These are phyloP conservation scores for Venustampulla echinocandica DNA, from an alignment of 495 filamentous ascomycete genomes.

Conservation along the genomic window DNA sequence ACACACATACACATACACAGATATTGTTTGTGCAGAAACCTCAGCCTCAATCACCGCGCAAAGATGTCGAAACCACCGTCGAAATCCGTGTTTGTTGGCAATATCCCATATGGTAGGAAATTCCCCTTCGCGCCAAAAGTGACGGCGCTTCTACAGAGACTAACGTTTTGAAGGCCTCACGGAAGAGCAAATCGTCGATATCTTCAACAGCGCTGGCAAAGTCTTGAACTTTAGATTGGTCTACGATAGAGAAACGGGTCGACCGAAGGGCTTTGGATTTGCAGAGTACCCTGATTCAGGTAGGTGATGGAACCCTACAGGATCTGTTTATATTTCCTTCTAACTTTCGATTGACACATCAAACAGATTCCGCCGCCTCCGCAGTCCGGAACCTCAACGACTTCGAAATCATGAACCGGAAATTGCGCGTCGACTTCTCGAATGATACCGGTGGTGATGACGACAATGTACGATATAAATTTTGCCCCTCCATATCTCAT, in stretches of 20 bases:
- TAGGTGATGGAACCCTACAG: conserved; percentile 22
- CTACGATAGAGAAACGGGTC: conserved; percentile 90
- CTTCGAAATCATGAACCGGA: conserved; percentile 90
- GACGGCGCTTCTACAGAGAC: too few relatives aligned
- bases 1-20: conserved; percentile 2
- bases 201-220: conserved; percentile 77
- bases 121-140: neutral
- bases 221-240: conserved; percentile 91
- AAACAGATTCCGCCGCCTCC: conserved; percentile 76
- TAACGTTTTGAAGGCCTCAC: conserved; percentile 51
- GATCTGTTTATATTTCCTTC: too few relatives aligned
- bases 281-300: conserved; percentile 79
- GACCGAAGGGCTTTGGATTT: conserved; percentile 94
- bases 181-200: conserved; percentile 89
- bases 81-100: conserved; percentile 74
- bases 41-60: neutral
- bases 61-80: conserved; percentile 42
- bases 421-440: conserved; percentile 88
- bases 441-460: conserved; percentile 81
- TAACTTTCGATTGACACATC: conserved; percentile 2
- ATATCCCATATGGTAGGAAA: conserved; percentile 63
- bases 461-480: neutral
- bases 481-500: neutral
- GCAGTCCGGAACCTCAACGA: conserved; percentile 95
- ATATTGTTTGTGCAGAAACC: conserved; percentile 20